Conservation (phyloP, 306 rosid species). For the Quercus parvula region DNA sequence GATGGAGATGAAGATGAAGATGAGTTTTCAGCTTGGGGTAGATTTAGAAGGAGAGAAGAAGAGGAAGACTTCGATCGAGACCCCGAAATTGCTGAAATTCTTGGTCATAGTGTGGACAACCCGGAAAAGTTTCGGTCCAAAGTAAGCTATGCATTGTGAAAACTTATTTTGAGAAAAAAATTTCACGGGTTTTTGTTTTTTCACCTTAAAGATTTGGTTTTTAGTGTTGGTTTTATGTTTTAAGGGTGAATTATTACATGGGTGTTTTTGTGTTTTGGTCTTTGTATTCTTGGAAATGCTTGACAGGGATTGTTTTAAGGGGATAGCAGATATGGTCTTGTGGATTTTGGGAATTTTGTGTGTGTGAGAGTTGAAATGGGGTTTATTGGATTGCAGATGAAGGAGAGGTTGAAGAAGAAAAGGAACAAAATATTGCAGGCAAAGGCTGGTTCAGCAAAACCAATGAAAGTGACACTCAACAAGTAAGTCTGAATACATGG, state of each 20-base stretch:
- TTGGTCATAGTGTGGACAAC: slow-evolving; percentile 64
- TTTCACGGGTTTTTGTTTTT: background rate
- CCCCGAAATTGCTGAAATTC: slow-evolving; percentile 81
- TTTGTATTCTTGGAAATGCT: slow-evolving; percentile 15
- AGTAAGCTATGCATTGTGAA: slow-evolving; percentile 39
- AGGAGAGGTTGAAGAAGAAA: slow-evolving; percentile 81
- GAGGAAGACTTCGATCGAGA: slow-evolving; percentile 67
- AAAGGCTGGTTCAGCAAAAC: slow-evolving; percentile 73
- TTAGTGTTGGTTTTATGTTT: background rate
- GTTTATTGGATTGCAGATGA: slow-evolving; percentile 56
- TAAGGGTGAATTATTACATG: background rate
- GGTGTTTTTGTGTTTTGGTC: background rate
- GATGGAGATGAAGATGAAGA: slow-evolving; percentile 29
- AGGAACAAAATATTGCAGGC: slow-evolving; percentile 80
- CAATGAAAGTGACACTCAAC: slow-evolving; percentile 70
- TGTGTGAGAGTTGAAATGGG: slow-evolving; percentile 5
- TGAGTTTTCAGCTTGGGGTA: background rate
- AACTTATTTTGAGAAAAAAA: background rate
- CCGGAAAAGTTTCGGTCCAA: slow-evolving; percentile 71
- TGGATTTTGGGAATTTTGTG: background rate
- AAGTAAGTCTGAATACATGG: slow-evolving; percentile 47
- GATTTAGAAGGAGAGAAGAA: slow-evolving; percentile 37
- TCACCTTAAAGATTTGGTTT: background rate
- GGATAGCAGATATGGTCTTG: background rate
- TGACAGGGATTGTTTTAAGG: background rate